Evolutionary conservation across 2,329 filamentous ascomycete genomes (phyloP).

Genomic region (Calonectria multiphialidica): DNA sequence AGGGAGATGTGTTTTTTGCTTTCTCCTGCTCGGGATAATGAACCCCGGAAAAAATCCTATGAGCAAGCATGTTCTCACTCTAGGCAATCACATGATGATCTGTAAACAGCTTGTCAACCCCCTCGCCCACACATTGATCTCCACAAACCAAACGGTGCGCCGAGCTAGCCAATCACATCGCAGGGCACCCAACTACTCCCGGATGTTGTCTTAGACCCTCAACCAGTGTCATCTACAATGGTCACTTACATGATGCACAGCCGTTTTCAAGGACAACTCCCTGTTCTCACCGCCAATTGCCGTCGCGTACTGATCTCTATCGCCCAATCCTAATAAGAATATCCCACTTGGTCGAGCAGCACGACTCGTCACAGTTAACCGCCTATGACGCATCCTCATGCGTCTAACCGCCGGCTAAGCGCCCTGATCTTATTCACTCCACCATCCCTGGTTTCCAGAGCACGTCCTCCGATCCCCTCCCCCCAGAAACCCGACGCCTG

Average conservation of each 20-base stretch:
- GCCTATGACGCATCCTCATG: conserved; percentile 24
- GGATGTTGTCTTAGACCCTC: conserved; percentile 40
- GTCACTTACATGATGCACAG: neutral
- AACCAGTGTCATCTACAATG: conserved; percentile 30
- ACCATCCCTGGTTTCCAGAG: conserved; percentile 29
- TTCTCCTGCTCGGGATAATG: too few species aligned
- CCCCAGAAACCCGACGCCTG: neutral
- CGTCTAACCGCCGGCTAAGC: conserved; percentile 43
- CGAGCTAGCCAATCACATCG: conserved; percentile 33
- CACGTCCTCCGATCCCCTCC: conserved; percentile 17
- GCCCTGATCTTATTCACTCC: conserved; percentile 31
- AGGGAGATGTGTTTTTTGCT: neutral
- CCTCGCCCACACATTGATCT: neutral
- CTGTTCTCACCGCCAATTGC: neutral
- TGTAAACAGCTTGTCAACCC: neutral
- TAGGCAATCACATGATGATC: neutral
- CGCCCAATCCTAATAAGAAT: conserved; percentile 30
- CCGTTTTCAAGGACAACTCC: neutral
- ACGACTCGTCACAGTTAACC: conserved; percentile 23
- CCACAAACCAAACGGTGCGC: neutral
- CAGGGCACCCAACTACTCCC: conserved; percentile 1
- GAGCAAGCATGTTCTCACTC: neutral
- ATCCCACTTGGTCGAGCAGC: neutral
- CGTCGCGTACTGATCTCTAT: neutral
- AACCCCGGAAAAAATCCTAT: neutral